Percentiles rank a stretch among this genome's conserved stretches.
phyloP scores from a whole-genome alignment of 2,329 filamentous ascomycete species.

The Macrophomina phaseolina region DNA sequence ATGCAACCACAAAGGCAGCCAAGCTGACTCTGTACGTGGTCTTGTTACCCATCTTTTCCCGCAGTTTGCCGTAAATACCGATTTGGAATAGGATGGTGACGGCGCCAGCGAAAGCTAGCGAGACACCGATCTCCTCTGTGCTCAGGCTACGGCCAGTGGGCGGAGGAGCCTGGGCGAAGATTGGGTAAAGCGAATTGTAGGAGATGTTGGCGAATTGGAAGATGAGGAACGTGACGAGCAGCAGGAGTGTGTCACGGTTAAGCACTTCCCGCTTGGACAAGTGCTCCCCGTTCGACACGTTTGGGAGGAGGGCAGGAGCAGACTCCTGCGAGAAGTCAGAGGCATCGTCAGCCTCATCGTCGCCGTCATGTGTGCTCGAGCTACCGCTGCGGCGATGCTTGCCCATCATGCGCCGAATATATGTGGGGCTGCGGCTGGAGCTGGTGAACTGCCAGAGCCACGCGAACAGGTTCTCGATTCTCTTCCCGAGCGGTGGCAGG shows the following conservation, averaged over 20 bases:
- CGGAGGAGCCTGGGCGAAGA: constrained; percentile 78
- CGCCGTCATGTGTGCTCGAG: constrained; percentile 49
- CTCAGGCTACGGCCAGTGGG: constrained; percentile 79
- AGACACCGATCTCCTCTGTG: constrained; percentile 82
- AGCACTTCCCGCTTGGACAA: constrained; percentile 66
- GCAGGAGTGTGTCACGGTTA: constrained; percentile 79
- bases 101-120: constrained; percentile 80
- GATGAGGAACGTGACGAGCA: constrained; percentile 85
- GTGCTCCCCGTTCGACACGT: constrained; percentile 42
- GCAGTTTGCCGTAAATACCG: constrained; percentile 78
- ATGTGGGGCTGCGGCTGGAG: constrained; percentile 63
- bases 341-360: constrained; percentile 51
- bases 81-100: constrained; percentile 91
- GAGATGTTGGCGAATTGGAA: constrained; percentile 95
- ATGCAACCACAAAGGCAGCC: constrained; percentile 79
- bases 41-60: constrained; percentile 81
- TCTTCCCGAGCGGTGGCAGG: constrained; percentile 64
- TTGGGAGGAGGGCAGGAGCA: constrained; percentile 49
- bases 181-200: constrained; percentile 93
- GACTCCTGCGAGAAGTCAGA: constrained; percentile 35
- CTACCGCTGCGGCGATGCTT: constrained; percentile 37
- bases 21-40: constrained; percentile 81
- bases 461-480: constrained; percentile 65
- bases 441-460: constrained; percentile 74
- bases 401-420: constrained; percentile 52